Conservation (phyloP, 148 eudicot species). For the Chenopodium album region DNA sequence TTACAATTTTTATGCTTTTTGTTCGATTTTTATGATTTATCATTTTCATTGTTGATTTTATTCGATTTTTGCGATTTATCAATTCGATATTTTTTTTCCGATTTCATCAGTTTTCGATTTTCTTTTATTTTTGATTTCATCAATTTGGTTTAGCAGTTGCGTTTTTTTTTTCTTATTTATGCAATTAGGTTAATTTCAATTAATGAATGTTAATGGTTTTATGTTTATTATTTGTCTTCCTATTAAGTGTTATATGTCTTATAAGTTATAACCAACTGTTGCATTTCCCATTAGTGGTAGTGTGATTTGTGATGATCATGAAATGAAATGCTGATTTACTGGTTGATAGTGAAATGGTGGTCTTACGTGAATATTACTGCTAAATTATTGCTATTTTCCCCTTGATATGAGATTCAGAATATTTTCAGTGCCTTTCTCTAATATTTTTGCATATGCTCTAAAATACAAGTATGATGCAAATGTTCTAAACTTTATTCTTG, state of each 20-base stretch:
- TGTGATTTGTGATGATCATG: slow-evolving; percentile 2
- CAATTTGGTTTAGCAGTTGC: too few relatives aligned
- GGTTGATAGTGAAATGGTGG: neutral
- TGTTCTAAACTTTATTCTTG: too few relatives aligned
- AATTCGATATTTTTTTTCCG: too few relatives aligned
- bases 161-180: too few relatives aligned
- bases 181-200: too few relatives aligned
- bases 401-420: neutral
- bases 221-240: neutral
- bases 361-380: neutral
- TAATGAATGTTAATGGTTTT: neutral
- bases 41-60: too few relatives aligned
- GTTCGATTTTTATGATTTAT: too few relatives aligned
- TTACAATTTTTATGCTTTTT: too few relatives aligned
- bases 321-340: neutral
- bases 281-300: neutral
- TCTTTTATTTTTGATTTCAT: too few relatives aligned
- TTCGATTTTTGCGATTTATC: too few relatives aligned
- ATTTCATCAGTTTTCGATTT: too few relatives aligned
- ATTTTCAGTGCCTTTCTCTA: neutral
- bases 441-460: neutral
- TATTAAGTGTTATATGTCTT: neutral
- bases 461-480: too few relatives aligned
- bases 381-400: neutral
- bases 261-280: neutral